A percentile compares a stretch with the other conserved stretches of the same genome.
These are phyloP conservation scores for Rostrohypoxylon terebratum DNA, from an alignment of 495 filamentous ascomycete species.

Conservation along the genomic window DNA sequence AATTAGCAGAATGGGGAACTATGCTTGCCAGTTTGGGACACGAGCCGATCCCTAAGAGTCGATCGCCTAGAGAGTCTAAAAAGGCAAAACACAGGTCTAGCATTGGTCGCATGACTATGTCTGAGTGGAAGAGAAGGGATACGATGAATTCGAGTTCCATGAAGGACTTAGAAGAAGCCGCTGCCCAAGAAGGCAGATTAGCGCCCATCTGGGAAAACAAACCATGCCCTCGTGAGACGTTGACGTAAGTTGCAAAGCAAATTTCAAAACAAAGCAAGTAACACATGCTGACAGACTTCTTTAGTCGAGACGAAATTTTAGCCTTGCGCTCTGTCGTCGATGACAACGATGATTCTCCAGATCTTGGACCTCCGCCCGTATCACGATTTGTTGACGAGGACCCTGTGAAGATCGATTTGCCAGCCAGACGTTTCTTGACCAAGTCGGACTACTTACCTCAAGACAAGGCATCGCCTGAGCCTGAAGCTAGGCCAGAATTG, in stretches of 20 bases:
- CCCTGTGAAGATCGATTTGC: slow-evolving; percentile 66
- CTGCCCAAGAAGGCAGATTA: slow-evolving; percentile 72
- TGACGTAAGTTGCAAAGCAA: slow-evolving; percentile 69
- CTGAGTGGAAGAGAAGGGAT: slow-evolving; percentile 60
- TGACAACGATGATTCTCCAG: slow-evolving; percentile 68
- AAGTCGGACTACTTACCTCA: slow-evolving; percentile 39
- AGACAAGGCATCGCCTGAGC: slow-evolving; percentile 31
- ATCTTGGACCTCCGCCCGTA: slow-evolving; percentile 73
- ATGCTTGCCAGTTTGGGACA: slow-evolving; percentile 72
- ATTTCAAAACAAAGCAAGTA: not conserved
- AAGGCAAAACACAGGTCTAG: slow-evolving; percentile 49
- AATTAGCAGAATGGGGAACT: slow-evolving; percentile 73
- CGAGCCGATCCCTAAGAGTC: slow-evolving; percentile 57
- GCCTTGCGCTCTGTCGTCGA: slow-evolving; percentile 63
- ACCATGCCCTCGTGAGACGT: slow-evolving; percentile 74
- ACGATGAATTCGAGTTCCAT: slow-evolving; percentile 55
- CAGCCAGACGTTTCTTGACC: slow-evolving; percentile 29
- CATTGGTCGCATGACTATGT: slow-evolving; percentile 50
- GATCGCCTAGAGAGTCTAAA: slow-evolving; percentile 50
- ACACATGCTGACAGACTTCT: slow-evolving; percentile 41
- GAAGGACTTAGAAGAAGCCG: slow-evolving; percentile 63
- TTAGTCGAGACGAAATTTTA: slow-evolving; percentile 59
- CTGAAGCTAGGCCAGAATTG: slow-evolving; percentile 33
- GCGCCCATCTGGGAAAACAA: slow-evolving; percentile 89
- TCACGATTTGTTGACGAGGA: slow-evolving; percentile 73